Base-by-base conservation (phyloP, 805 yeast genomes). In the Lipomyces anomalus region DNA sequence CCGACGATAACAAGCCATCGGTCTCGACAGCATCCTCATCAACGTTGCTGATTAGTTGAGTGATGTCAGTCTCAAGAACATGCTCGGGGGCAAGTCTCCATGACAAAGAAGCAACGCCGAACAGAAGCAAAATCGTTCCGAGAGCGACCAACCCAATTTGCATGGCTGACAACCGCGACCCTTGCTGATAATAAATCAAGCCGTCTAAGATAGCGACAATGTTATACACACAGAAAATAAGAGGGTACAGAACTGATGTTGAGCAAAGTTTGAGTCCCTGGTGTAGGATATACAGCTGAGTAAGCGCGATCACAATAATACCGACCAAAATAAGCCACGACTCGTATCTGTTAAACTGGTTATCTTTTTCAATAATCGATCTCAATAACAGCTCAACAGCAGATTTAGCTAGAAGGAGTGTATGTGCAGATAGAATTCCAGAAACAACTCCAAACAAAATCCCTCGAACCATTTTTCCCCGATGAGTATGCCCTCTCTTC, bases 181-280 rank as follows among this genome's bases (percentile, higher is more conserved):
- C 67, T 57, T 80, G 85, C 37, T 73, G 64, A 47, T 73, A 75
- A 57, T 78, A 73, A 5, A 83, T 68, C 35, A 84, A 63, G 16
- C 84, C 80, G 63, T 85, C 85, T 50, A 78, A 67, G 29, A 80
- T 74, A 53, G 83, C 82, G 47, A 75, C 70, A 40, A 84, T 66
- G 67, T 85, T 88, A 69, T 83, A 87, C 37, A 85, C 77, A 64
- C 92, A 82, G 62, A 88, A 88, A 28, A 88, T 84, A 52, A 88
- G 67, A 1, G 96, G 96, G 60, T 87, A 88, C 26, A 88, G 69
- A 16, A 86, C 73, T 1, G 90, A 78, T 0, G 95, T 84, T 42
- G 87, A 79, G 35, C 81, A 73, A 47, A 73, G 73, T 40, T 78
- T 72, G 44, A 87, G 70, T 0, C 95, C 95, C 57, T 75, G 70